Evolutionary conservation across 495 filamentous ascomycete genomes (phyloP).

Genomic region (Staphylotrichum longicolle): DNA sequence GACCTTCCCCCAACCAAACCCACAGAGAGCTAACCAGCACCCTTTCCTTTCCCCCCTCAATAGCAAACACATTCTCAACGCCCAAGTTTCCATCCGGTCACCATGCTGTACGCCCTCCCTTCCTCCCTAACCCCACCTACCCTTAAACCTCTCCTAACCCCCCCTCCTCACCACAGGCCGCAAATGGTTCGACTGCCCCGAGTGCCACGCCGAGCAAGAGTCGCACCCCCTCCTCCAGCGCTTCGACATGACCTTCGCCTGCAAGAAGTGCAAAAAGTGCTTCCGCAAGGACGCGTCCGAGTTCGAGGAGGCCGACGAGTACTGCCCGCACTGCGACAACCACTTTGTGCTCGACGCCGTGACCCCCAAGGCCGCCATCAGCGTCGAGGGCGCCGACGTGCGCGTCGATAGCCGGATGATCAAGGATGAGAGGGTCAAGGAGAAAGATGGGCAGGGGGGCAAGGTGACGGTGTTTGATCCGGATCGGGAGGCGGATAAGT

Average conservation of each 20-base stretch:
- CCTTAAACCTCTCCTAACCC: not conserved
- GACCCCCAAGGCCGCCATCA: conserved; percentile 72
- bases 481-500: conserved; percentile 65
- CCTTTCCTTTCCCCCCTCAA: conserved; percentile 6
- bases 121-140: conserved; percentile 2
- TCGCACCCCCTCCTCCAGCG: conserved; percentile 70
- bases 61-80: conserved; percentile 96
- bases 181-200: conserved; percentile 98
- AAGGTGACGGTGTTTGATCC: conserved; percentile 70
- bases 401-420: conserved; percentile 85
- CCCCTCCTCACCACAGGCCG: conserved; percentile 52
- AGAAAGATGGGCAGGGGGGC: conserved; percentile 27
- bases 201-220: conserved; percentile 85
- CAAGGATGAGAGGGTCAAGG: conserved; percentile 80
- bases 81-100: conserved; percentile 92
- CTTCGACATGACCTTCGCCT: conserved; percentile 88
- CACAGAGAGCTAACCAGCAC: not conserved
- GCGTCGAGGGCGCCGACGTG: conserved; percentile 87
- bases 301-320: conserved; percentile 97
- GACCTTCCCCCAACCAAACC: not conserved
- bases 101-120: conserved; percentile 69
- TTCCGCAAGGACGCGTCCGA: conserved; percentile 90
- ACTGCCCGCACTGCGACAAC: conserved; percentile 99
- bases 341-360: conserved; percentile 90
- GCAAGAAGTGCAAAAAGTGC: conserved; percentile 97